Percentiles rank a stretch among this genome's conserved stretches.
phyloP scores from a whole-genome alignment of 768 basidiomycete genomes.

The Exsudoporus frostii region DNA sequence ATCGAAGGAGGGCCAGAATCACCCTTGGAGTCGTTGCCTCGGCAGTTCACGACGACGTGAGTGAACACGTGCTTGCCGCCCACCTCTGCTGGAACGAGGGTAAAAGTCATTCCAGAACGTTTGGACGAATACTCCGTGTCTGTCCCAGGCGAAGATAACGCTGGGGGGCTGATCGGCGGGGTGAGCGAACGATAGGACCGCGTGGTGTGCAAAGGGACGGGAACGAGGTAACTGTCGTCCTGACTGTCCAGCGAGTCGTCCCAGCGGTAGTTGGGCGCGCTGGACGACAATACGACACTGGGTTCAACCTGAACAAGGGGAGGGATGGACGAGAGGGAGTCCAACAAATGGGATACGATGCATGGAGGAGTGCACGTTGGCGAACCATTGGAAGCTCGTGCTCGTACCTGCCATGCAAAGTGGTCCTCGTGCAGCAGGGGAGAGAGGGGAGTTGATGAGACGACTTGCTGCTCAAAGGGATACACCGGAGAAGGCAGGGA shows the following conservation, averaged over 20 bases:
- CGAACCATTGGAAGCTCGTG: background rate
- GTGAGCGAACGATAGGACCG: conserved; percentile 8
- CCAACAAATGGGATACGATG: conserved; percentile 6
- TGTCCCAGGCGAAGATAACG: background rate
- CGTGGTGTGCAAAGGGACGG: background rate
- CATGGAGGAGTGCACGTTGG: background rate
- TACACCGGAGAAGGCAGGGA: conserved; percentile 1
- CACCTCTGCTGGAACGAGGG: conserved; percentile 13
- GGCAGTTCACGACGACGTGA: conserved; percentile 12
- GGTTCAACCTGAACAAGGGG: background rate
- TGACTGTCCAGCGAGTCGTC: background rate
- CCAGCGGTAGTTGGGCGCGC: background rate
- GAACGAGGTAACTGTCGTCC: background rate
- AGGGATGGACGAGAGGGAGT: background rate
- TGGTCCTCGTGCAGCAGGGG: background rate
- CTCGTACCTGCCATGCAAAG: background rate
- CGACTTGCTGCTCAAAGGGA: background rate
- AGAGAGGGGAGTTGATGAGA: background rate
- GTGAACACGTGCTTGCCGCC: conserved; percentile 13
- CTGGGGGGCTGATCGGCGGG: conserved; percentile 18
- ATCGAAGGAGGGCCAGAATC: background rate
- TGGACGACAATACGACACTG: background rate
- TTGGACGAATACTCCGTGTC: conserved; percentile 13
- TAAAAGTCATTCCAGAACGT: conserved; percentile 16
- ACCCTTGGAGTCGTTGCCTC: background rate